Base-by-base conservation (phyloP, 441 rosid species). In the Gossypium schwendimanii region DNA sequence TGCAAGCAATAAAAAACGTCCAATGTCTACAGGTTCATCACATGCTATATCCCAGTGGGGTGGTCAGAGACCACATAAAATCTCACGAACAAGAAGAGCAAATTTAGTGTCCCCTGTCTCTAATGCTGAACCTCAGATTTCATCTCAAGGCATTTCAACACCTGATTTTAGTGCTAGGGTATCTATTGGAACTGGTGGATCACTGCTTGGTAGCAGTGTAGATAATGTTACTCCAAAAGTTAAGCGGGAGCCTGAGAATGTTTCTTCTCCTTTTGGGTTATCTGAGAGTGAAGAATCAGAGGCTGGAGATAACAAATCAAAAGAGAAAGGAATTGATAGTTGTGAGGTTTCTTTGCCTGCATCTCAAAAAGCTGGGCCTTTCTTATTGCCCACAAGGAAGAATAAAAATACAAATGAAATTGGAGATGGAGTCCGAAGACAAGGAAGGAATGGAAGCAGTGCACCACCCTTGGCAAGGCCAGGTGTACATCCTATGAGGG, bases 261-360 rank as follows among this genome's bases (percentile, higher is more conserved):
- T 80, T 82, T 81, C 88, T 50, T 94, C 99, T 45, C 89, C 92
- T 7, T 86, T 84, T 61, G 91, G 84, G 76, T 84, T 90, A 63
- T 88, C 94, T 76, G 97, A 91, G 79, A 90, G 95, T 79, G 97
- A 96, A 76, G 98, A 96, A 79, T 89, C 97, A 2, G 97, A 90
- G 44, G 92, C 90, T 78, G 91, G 93, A 68, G 97, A 90, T 63
- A 88, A 75, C 79, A 89, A 84, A 81, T 71, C 81, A 61, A 90
- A 86, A 76, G 94, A 81, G 68, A 88, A 80, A 79, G 85, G 84
- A 75, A 70, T 78, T 65, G 86, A 84, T 45, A 75, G 78, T 81
- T 79, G 84, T 60, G 93, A 92, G 77, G 80, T 82, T 61, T 60
- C 78, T 68, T 72, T 80, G 47, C 74, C 77, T 69, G 74, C 85